Evolutionary conservation across 2,329 filamentous ascomycete genomes (phyloP), one percentile per base, ranked within the genome.

Genomic region (Microcyclosporella mali): DNA sequence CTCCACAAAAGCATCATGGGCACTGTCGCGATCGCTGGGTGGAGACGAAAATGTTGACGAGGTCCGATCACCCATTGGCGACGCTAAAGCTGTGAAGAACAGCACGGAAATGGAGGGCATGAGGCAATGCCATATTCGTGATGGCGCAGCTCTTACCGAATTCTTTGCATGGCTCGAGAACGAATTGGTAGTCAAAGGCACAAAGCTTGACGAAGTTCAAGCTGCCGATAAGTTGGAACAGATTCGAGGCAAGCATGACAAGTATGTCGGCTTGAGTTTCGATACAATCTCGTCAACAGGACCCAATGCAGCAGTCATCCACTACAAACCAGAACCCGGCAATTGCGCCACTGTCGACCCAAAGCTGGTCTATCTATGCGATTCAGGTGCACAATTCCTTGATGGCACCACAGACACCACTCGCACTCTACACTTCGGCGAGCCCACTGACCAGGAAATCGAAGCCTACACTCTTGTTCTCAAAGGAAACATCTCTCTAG

Each of bases 101-200:
- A 80, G 87, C 43, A 81, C 78, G 0, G 92, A 98, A 64, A 71
- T 95, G 33, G 80, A 87, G 56, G 92, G 92, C 47, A 97, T 98
- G 92, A 79, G 88, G 48, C 79, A 85, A 44, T 97, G 92, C 61
- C 92, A 98, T 62, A 80, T 97, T 54, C 81, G 92, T 51, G 92
- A 98, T 59, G 92, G 92, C 35, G 88, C 88, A 35, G 90, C 92
- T 2, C 67, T 97, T 48, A 89, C 81, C 43, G 82, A 95, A 62
- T 98, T 88, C 64, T 95, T 98, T 64, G 88, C 92, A 10, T 98
- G 92, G 92, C 76, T 98, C 3, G 92, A 98, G 65, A 79, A 95
- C 57, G 84, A 95, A 60, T 72, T 98, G 17, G 43, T 44, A 8
- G 78, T 74, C 52, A 82, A 90, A 63, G 84, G 84, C 49, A 76